phyloP scores from a whole-genome alignment of 108 stramenopile genomes.

The Nitzschia sp. region DNA sequence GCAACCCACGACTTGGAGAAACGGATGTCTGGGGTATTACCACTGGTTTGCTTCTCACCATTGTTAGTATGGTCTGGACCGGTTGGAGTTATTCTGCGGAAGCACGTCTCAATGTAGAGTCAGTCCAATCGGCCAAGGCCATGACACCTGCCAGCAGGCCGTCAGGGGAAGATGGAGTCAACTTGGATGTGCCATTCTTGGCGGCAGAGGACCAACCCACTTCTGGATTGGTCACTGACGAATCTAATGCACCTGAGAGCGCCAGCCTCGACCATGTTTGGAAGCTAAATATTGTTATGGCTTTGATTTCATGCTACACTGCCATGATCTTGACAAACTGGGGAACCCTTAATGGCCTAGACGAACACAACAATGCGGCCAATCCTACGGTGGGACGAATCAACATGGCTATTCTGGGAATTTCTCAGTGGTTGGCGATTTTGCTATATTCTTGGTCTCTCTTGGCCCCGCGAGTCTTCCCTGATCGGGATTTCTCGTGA shows the following conservation, averaged over 20 bases:
- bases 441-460: slow-evolving; percentile 87
- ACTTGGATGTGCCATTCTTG: slow-evolving; percentile 77
- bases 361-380: slow-evolving; percentile 59
- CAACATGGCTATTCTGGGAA: slow-evolving; percentile 88
- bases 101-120: slow-evolving; percentile 41
- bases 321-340: slow-evolving; percentile 94
- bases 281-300: slow-evolving; percentile 89
- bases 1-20: slow-evolving; percentile 82
- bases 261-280: slow-evolving; percentile 47
- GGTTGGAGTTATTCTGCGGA: slow-evolving; percentile 67
- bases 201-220: slow-evolving; percentile 64
- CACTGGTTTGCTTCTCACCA: slow-evolving; percentile 76
- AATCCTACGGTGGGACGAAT: slow-evolving; percentile 80
- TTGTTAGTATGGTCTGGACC: slow-evolving; percentile 85
- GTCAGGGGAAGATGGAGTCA: slow-evolving; percentile 10
- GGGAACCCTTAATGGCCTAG: slow-evolving; percentile 75
- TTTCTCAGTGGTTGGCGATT: slow-evolving; percentile 87
- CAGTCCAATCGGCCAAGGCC: slow-evolving; percentile 35
- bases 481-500: slow-evolving; percentile 91
- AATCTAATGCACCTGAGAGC: slow-evolving; percentile 23
- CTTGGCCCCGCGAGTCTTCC: slow-evolving; percentile 82
- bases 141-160: slow-evolving; percentile 15
- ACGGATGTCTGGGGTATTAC: slow-evolving; percentile 71
- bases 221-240: slow-evolving; percentile 58
- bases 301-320: slow-evolving; percentile 76